Evolutionary conservation across 306 rosid species (phyloP), one percentile per base, ranked within the genome.

Genomic region (Crataegus laevigata): DNA sequence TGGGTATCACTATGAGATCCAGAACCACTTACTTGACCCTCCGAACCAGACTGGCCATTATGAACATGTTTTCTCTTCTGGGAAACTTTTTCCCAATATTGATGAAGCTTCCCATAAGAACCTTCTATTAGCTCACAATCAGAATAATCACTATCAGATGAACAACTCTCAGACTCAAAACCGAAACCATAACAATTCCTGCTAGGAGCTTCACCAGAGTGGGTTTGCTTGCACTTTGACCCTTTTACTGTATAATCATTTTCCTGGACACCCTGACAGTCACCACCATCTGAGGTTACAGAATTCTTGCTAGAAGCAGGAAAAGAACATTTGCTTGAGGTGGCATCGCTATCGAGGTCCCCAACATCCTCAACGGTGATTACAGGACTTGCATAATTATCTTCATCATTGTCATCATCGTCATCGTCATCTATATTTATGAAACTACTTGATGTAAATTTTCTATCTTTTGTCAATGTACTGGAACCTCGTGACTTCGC

Each of bases 271-370:
- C 80, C 80, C 61, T 66, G 75, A 57, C 76, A 66, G 59, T 85
- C 85, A 60, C 82, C 91, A 47, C 64, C 78, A 71, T 86, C 86
- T 47, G 80, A 68, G 55, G 75, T 69, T 22, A 78, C 57, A 17
- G 76, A 79, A 73, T 74, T 75, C 60, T 28, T 68, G 81, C 28
- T 12, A 73, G 84, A 73, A 14, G 75, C 51, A 63, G 87, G 72
- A 78, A 80, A 82, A 75, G 29, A 55, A 77, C 80, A 77, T 83
- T 83, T 85, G 82, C 85, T 88, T 63, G 96, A 90, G 77, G 87
- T 84, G 60, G 92, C 93, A 81, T 96, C 99, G 19, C 96, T 89
- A 79, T 90, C 96, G 74, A 87, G 79, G 24, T 91, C 96, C 58
- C 90, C 91, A 84, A 77, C 81, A 78, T 74, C 88, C 47, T 74